phyloP scores from a whole-genome alignment of 805 yeast genomes.

The Wickerhamiella australiensis region DNA sequence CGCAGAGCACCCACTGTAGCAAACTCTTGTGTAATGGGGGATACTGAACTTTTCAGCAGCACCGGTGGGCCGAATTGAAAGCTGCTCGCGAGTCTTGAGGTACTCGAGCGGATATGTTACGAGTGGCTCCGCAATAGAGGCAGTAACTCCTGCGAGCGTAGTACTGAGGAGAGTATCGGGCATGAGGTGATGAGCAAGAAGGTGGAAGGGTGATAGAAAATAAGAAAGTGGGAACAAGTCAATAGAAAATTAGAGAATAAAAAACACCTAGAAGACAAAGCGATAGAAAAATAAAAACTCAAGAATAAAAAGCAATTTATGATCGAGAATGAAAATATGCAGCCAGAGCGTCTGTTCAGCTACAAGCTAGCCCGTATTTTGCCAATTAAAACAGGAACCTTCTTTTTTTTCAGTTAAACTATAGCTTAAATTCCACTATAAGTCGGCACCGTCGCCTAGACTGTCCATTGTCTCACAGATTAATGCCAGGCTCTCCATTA shows the following conservation, averaged over 20 bases:
- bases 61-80: constrained; percentile 21
- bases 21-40: constrained; percentile 20
- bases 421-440: no score
- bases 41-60: constrained; percentile 15
- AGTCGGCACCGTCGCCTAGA: not conserved
- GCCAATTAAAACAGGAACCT: no score
- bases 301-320: no score
- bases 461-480: constrained; percentile 64
- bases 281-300: no score
- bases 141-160: constrained; percentile 30
- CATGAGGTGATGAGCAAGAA: not conserved
- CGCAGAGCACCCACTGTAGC: constrained; percentile 57
- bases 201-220: no score
- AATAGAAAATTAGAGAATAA: no score
- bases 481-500: constrained; percentile 64
- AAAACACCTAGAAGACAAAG: no score
- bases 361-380: no score
- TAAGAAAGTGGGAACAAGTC: no score
- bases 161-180: constrained; percentile 24
- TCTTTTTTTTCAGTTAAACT: no score
- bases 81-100: constrained; percentile 30
- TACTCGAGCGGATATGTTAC: constrained; percentile 34
- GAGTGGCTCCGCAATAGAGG: constrained; percentile 30
- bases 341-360: no score
- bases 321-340: no score